Evolutionary conservation across 129 eudicot species (phyloP).

Genomic region (Cynara cardunculus): DNA sequence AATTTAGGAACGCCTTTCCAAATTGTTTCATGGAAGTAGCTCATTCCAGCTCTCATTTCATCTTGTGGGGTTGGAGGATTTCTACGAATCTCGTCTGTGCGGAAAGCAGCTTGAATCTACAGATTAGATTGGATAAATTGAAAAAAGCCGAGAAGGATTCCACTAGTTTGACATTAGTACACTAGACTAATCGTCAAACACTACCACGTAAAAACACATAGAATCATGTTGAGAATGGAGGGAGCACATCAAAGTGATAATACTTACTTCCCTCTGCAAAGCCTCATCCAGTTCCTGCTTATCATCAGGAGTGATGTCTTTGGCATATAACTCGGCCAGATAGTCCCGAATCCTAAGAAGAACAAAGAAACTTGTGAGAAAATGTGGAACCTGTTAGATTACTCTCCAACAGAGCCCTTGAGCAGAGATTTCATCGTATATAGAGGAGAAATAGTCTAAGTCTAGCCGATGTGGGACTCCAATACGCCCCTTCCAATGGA

Average conservation of each 20-base stretch:
- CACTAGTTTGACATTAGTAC: slow-evolving; percentile 5
- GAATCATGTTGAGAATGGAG: background rate
- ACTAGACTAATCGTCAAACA: background rate
- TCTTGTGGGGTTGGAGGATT: slow-evolving; percentile 93
- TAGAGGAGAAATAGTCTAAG: background rate
- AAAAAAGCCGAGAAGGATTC: background rate
- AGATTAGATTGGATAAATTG: background rate
- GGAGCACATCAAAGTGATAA: background rate
- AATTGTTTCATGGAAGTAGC: slow-evolving; percentile 94
- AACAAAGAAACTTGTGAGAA: background rate
- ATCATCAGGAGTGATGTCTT: slow-evolving; percentile 84
- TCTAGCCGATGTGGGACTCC: background rate
- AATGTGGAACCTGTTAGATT: background rate
- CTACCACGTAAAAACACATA: background rate
- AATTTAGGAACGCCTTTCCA: slow-evolving; percentile 98
- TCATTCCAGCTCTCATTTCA: slow-evolving; percentile 99
- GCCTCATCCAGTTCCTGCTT: slow-evolving; percentile 90
- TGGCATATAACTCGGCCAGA: slow-evolving; percentile 66
- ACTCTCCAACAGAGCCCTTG: background rate
- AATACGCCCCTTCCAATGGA: background rate
- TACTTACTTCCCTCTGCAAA: slow-evolving; percentile 76
- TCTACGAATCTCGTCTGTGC: slow-evolving; percentile 93
- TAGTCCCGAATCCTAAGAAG: slow-evolving; percentile 68
- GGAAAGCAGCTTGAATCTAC: slow-evolving; percentile 99
- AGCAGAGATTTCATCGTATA: background rate